phyloP scores from a whole-genome alignment of 2,329 filamentous ascomycete species.

The Claviceps africana region DNA sequence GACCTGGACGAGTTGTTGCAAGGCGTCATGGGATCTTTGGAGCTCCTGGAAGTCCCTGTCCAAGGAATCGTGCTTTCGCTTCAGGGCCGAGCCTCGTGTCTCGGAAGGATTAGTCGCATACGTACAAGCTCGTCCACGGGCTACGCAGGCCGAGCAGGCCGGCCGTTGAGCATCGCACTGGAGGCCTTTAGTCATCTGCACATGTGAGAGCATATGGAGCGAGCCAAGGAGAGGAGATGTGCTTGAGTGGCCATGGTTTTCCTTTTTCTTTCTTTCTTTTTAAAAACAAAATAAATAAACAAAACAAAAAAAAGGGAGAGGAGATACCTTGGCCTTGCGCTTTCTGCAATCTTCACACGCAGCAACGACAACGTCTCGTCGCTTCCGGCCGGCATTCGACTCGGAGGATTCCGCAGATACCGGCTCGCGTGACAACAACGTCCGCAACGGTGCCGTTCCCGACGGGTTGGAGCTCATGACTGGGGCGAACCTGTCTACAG shows the following conservation, averaged over 20 bases:
- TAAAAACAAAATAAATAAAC: no score
- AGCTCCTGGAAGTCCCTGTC: not conserved
- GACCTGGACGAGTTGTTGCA: not conserved
- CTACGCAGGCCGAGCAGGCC: not conserved
- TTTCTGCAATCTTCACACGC: constrained; percentile 1
- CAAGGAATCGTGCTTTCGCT: not conserved
- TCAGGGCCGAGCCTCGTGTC: not conserved
- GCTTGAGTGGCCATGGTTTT: not conserved
- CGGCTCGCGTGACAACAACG: not conserved
- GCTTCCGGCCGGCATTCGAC: not conserved
- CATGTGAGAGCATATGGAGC: not conserved
- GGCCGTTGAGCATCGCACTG: constrained; percentile 1
- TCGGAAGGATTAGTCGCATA: constrained; percentile 1
- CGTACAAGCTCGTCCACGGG: not conserved
- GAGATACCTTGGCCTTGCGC: not conserved
- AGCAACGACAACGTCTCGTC: not conserved
- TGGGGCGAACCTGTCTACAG: not conserved
- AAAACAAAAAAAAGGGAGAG: no score
- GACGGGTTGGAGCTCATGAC: not conserved
- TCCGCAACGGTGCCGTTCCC: not conserved
- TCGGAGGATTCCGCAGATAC: not conserved
- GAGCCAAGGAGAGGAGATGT: not conserved
- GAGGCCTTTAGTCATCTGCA: not conserved
- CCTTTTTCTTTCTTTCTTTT: not conserved
- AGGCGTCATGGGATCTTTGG: not conserved